Evolutionary conservation across 371 early-diverging fungal genomes (phyloP).

Genomic region (Cokeromyces recurvatus): DNA sequence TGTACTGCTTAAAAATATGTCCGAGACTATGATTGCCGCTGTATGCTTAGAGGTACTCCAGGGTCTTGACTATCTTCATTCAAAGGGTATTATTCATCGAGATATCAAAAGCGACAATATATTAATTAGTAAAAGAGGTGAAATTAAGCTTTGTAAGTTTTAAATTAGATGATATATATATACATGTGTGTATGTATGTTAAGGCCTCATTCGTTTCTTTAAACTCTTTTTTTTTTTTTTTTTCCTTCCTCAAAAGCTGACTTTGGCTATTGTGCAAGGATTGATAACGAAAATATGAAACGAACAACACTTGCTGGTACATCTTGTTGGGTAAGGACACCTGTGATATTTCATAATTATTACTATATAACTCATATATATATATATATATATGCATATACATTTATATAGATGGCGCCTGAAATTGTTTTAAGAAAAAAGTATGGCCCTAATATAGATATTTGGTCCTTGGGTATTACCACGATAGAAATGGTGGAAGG

Average conservation of each 20-base stretch:
- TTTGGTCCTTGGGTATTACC: constrained; percentile 91
- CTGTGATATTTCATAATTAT: too few species aligned
- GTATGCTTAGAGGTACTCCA: constrained; percentile 58
- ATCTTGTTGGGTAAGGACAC: constrained; percentile 66
- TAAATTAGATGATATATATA: too few species aligned
- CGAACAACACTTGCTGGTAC: constrained; percentile 84
- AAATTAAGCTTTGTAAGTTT: constrained; percentile 74
- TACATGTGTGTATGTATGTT: neutral
- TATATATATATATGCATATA: too few species aligned
- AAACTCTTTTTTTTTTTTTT: too few species aligned
- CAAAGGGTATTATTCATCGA: constrained; percentile 84
- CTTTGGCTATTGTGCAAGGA: constrained; percentile 87
- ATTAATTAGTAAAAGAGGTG: constrained; percentile 70
- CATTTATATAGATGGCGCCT: constrained; percentile 64
- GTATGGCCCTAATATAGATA: constrained; percentile 81
- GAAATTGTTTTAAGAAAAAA: constrained; percentile 83
- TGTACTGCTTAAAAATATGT: constrained; percentile 76
- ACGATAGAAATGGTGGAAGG: constrained; percentile 96
- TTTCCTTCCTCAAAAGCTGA: constrained; percentile 59
- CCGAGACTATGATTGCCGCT: constrained; percentile 80
- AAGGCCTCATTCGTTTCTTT: neutral
- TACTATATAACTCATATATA: too few species aligned
- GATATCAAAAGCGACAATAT: constrained; percentile 95
- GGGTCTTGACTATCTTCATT: constrained; percentile 66
- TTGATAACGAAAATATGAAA: constrained; percentile 59